Base-by-base conservation (phyloP, 176 grass and related monocot genomes). In the Rhynchospora pubera region DNA sequence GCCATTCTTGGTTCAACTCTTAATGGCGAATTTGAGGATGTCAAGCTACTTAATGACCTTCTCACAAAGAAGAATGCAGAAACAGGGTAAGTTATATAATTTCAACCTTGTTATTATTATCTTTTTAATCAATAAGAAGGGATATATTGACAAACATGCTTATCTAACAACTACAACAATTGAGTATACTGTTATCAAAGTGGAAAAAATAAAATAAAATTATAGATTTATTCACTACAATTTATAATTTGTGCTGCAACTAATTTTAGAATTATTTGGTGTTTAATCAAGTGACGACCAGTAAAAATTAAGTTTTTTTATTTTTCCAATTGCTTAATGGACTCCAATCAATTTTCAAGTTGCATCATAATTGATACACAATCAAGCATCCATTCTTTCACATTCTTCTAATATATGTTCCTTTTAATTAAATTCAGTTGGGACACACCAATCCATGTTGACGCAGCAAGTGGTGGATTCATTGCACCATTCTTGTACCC, bases 401-500 rank as follows among this genome's bases (percentile, higher is more conserved):
- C 48, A 55, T 56, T 4, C 50, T 53, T 77, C 11, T 77, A 30
- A 77, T 32, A 32, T 77, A 56, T 9, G 50, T 56, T 15, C 2
- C 22, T 32, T 18, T 28, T 3, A 32, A 55, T 18, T 32, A 58
- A 11, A 46, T 85, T 81, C 79, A 97, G 94, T 30, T 97, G 94
- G 94, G 84, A 93, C 78, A 97, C 94, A 62, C 94, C 94, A 16
- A 97, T 97, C 87, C 91, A 97, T 62, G 94, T 97, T 0, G 91
- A 97, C 24, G 91, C 94, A 32, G 94, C 94, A 21, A 97, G 94
- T 81, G 94, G 94, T 3, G 94, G 94, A 15, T 97, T 97, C 91
- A 97, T 97, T 44, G 94, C 94, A 11, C 94, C 94, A 6, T 97
- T 97, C 87, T 61, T 97, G 56, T 93, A 93, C 89, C 94, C 94